phyloP scores from a whole-genome alignment of 495 filamentous ascomycete species.

The Podospora bellae-mahoneyi region DNA sequence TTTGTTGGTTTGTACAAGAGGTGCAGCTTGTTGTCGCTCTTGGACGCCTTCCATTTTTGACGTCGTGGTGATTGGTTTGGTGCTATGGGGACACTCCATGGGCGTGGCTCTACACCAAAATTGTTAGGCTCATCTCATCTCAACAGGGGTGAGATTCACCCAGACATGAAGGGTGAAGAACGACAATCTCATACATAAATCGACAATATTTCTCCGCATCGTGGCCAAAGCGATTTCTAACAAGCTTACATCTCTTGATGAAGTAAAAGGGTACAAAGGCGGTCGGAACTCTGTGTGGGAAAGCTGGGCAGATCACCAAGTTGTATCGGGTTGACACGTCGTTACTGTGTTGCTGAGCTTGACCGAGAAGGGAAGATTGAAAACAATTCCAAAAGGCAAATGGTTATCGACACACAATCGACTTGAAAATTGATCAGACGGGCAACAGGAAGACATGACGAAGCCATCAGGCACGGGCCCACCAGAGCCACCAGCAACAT shows the following conservation, averaged over 20 bases:
- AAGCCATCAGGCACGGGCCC: not conserved
- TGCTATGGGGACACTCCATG: constrained; percentile 2
- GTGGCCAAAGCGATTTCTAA: not conserved
- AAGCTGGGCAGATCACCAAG: not conserved
- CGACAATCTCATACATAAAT: not conserved
- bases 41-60: constrained; percentile 14
- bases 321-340: not conserved
- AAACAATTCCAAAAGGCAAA: not conserved
- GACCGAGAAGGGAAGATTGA: not conserved
- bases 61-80: not conserved
- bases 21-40: constrained; percentile 9
- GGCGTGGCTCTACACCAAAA: constrained; percentile 2
- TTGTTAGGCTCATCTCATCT: constrained; percentile 7
- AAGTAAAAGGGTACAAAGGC: not conserved
- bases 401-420: not conserved
- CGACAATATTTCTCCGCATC: not conserved
- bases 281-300: not conserved
- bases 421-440: not conserved
- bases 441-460: constrained; percentile 1
- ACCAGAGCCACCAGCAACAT: not conserved
- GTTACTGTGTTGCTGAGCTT: not conserved
- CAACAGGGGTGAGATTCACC: constrained; percentile 6
- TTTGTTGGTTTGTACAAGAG: not conserved
- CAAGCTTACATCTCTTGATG: not conserved
- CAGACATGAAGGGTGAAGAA: constrained; percentile 1